A percentile compares a stretch with the other conserved stretches of the same genome.
phyloP scores from a whole-genome alignment of 129 eudicot genomes.

The Pseudognaphalium luteoalbum region DNA sequence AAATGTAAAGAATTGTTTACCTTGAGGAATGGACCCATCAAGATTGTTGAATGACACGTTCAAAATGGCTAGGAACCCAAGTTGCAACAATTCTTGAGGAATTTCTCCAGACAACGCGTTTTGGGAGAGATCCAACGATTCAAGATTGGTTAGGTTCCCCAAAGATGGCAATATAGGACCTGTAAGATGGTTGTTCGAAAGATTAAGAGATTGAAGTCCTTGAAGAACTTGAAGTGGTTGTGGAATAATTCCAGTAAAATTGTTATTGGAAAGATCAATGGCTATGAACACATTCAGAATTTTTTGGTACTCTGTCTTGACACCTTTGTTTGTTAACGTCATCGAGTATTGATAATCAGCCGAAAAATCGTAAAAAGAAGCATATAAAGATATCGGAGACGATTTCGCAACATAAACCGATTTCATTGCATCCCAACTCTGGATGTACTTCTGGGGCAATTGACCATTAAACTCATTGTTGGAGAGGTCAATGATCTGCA shows the following conservation, averaged over 20 bases:
- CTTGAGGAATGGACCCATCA: neutral
- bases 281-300: neutral
- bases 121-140: constrained; percentile 11
- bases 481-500: constrained; percentile 40
- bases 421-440: constrained; percentile 27
- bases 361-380: too few species aligned
- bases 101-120: neutral
- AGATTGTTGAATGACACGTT: constrained; percentile 7
- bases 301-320: neutral
- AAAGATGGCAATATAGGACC: constrained; percentile 1
- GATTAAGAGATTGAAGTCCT: constrained; percentile 25
- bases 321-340: constrained; percentile 28
- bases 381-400: neutral
- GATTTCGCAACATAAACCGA: neutral
- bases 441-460: neutral
- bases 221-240: constrained; percentile 8
- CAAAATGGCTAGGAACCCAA: constrained; percentile 4
- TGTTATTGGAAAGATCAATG: constrained; percentile 40
- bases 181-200: constrained; percentile 10
- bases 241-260: constrained; percentile 33
- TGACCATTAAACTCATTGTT: constrained; percentile 31
- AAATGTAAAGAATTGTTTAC: constrained; percentile 8
- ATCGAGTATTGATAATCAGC: neutral
- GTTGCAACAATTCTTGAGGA: constrained; percentile 13
- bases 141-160: neutral